Conservation (phyloP, 495 filamentous ascomycete species). For the Neurospora sublineolata region DNA sequence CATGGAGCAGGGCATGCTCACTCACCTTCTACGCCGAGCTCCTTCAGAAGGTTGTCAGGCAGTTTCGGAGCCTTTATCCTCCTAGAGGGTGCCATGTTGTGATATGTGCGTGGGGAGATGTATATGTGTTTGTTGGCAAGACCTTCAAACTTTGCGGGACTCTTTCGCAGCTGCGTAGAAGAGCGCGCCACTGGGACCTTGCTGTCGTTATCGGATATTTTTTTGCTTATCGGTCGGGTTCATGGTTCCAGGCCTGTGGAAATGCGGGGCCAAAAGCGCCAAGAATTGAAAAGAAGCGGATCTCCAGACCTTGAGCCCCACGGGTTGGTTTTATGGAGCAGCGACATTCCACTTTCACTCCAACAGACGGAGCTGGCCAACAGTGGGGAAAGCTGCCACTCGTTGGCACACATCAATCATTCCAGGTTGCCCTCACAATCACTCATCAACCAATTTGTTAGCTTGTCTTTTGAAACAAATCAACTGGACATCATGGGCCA, state of each 20-base stretch:
- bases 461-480: not conserved
- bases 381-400: not conserved
- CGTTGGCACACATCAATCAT: not conserved
- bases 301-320: not conserved
- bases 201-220: not conserved
- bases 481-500: conserved; percentile 22
- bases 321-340: not conserved
- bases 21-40: conserved; percentile 14
- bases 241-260: not conserved
- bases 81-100: conserved; percentile 6
- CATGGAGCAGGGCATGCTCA: not conserved
- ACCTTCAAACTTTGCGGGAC: not conserved
- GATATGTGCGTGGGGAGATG: not conserved
- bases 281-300: not conserved
- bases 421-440: not conserved
- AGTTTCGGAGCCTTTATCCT: conserved; percentile 8
- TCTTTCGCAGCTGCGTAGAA: not conserved
- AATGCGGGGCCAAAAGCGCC: not conserved
- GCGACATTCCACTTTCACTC: not conserved
- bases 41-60: conserved; percentile 17
- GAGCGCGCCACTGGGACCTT: not conserved
- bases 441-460: not conserved
- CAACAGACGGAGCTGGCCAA: not conserved
- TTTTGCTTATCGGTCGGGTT: not conserved
- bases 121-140: not conserved